These are phyloP conservation scores for Scutellaria baicalensis DNA, from an alignment of 257 asterid genomes.

Conservation along the genomic window DNA sequence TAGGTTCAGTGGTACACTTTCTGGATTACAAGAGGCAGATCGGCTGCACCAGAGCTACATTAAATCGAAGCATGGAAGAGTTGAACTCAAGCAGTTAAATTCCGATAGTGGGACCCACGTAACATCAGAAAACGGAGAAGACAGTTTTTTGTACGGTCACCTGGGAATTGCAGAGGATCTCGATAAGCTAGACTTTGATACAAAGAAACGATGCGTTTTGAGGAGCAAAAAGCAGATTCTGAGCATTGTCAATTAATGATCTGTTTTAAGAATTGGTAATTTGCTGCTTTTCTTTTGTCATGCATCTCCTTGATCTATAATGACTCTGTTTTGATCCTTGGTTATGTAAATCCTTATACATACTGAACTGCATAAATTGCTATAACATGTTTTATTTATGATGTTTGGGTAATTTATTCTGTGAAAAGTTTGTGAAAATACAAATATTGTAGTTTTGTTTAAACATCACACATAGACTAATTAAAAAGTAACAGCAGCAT, in stretches of 20 bases:
- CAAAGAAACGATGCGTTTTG: constrained; percentile 45
- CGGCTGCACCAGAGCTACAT: constrained; percentile 39
- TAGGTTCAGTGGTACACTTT: constrained; percentile 53
- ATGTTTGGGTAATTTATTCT: too few relatives aligned
- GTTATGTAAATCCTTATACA: background rate
- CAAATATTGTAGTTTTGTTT: too few relatives aligned
- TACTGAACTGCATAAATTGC: background rate
- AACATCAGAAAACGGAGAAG: constrained; percentile 11
- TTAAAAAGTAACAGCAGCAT: background rate
- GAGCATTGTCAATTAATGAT: constrained; percentile 27
- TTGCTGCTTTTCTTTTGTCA: background rate
- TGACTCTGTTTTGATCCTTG: background rate
- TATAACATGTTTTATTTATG: too few relatives aligned
- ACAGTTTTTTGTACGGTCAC: constrained; percentile 44
- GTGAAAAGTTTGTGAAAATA: too few relatives aligned
- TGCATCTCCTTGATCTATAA: background rate
- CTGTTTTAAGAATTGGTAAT: background rate
- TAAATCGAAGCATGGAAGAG: constrained; percentile 41
- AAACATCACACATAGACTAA: background rate
- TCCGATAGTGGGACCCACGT: constrained; percentile 11
- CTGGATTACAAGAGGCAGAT: constrained; percentile 63
- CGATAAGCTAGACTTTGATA: constrained; percentile 56
- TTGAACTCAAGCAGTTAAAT: constrained; percentile 25
- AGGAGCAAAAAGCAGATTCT: constrained; percentile 59
- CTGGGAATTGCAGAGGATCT: constrained; percentile 63